Base-by-base conservation (phyloP, 2,329 filamentous ascomycete species). In the Trichoderma citrinoviride region DNA sequence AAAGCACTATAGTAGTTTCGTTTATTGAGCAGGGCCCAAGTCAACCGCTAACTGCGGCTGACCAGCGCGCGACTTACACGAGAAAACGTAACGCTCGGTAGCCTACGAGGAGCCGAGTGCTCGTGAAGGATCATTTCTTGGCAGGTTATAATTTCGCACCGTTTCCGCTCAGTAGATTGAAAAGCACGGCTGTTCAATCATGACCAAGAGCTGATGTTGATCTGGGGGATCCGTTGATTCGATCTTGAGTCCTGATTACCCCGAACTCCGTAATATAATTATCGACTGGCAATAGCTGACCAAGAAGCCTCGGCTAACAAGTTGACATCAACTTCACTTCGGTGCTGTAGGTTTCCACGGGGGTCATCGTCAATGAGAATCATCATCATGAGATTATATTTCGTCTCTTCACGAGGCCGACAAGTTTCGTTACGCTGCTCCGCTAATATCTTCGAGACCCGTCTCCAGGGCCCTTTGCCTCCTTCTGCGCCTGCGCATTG, bases 401-500 rank as follows among this genome's bases (percentile, higher is more conserved):
- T 44, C 21, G 44, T 23, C 29, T 12, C 21, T 14, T 37, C 3
- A 14, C 33, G 10, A 14, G 33, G 3, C 21, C 15, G 44, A 19
- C 12, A 8, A 4, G 33, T 37, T 23, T 17, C 21, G 14, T 49
- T 15, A 52, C 6, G 17, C 19, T 33, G 2, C 25, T 43, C 7
- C 23, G 41, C 71, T 57, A 76, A 50, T 76, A 76, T 41, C 69
- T 71, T 66, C 70, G 73, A 3, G 65, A 71, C 2, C 75, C 77
- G 52, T 75, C 71, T 66, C 77, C 77, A 64, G 72, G 75, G 23
- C 76, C 73, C 55, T 75, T 75, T 12, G 73, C 75, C 66, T 84
- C 79, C 62, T 78, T 81, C 70, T 84, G 82, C 60, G 83, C 83
- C 67, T 84, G 78, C 14, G 81, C 81, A 67, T 85, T 85, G 65